Percentiles rank a stretch among this genome's conserved stretches.
These are phyloP conservation scores for Xylariaceae sp. DNA, from an alignment of 2,329 filamentous ascomycete genomes.

Conservation along the genomic window DNA sequence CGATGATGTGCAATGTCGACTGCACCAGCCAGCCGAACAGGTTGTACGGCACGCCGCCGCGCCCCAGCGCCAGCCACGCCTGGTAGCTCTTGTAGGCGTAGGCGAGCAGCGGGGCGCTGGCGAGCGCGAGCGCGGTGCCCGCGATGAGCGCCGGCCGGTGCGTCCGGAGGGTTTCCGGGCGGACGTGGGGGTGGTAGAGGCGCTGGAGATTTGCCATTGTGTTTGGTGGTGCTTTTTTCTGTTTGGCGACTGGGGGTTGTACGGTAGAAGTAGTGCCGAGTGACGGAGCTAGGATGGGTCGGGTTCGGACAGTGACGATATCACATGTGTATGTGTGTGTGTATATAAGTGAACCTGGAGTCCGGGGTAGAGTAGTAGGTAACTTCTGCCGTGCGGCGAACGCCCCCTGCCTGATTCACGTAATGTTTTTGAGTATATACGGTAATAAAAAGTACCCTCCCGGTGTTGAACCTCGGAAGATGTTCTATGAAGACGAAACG, in stretches of 20 bases:
- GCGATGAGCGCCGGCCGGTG: conserved; percentile 11
- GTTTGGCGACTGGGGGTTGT: too few species aligned
- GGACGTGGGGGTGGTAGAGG: conserved; percentile 4
- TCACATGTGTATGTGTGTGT: neutral
- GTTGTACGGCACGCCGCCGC: conserved; percentile 48
- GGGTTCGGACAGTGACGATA: neutral
- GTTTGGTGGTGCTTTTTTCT: too few species aligned
- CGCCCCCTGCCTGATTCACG: too few species aligned
- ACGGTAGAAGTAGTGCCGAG: too few species aligned
- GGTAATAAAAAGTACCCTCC: too few species aligned
- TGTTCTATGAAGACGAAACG: too few species aligned
- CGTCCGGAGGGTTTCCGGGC: conserved; percentile 1
- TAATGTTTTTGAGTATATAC: too few species aligned
- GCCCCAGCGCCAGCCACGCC: conserved; percentile 46
- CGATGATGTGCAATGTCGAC: conserved; percentile 37
- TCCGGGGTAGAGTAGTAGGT: too few species aligned
- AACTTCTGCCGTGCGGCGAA: too few species aligned
- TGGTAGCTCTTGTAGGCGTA: conserved; percentile 40
- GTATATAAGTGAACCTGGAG: neutral
- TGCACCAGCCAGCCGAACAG: conserved; percentile 46
- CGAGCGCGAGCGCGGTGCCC: conserved; percentile 5
- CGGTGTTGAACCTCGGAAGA: too few species aligned
- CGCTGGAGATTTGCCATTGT: conserved; percentile 15
- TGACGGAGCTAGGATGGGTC: too few species aligned
- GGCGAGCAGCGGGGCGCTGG: conserved; percentile 19